phyloP scores from a whole-genome alignment of 1,139 yeast genomes.

The Meyerozyma sp. region DNA sequence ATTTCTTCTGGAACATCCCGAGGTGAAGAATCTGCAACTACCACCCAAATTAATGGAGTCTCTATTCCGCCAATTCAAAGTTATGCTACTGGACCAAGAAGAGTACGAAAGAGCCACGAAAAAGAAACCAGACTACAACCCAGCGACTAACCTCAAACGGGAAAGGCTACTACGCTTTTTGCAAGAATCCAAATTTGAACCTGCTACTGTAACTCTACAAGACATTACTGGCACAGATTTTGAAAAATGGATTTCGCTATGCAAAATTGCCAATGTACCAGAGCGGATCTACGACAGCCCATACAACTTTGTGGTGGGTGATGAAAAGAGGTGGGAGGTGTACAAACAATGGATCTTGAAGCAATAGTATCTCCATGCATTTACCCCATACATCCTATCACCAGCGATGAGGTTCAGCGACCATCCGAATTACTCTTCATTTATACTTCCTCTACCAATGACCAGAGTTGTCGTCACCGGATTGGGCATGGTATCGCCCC shows the following conservation, averaged over 20 bases:
- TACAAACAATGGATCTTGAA: constrained; percentile 13
- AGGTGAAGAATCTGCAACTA: constrained; percentile 11
- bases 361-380: not conserved
- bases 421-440: not conserved
- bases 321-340: constrained; percentile 31
- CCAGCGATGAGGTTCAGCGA: not conserved
- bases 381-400: not conserved
- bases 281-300: constrained; percentile 20
- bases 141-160: constrained; percentile 24
- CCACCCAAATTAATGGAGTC: constrained; percentile 17
- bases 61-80: constrained; percentile 19
- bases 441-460: constrained; percentile 2
- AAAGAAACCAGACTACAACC: constrained; percentile 10
- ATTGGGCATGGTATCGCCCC: constrained; percentile 77
- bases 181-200: constrained; percentile 3
- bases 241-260: constrained; percentile 27
- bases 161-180: constrained; percentile 19
- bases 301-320: constrained; percentile 38
- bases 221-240: constrained; percentile 8
- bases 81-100: constrained; percentile 22
- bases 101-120: constrained; percentile 20
- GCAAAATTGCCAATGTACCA: constrained; percentile 18
- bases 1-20: constrained; percentile 17
- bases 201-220: not conserved
- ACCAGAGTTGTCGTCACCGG: constrained; percentile 87